phyloP scores from a whole-genome alignment of 441 rosid species.

The Gossypium gossypioides region DNA sequence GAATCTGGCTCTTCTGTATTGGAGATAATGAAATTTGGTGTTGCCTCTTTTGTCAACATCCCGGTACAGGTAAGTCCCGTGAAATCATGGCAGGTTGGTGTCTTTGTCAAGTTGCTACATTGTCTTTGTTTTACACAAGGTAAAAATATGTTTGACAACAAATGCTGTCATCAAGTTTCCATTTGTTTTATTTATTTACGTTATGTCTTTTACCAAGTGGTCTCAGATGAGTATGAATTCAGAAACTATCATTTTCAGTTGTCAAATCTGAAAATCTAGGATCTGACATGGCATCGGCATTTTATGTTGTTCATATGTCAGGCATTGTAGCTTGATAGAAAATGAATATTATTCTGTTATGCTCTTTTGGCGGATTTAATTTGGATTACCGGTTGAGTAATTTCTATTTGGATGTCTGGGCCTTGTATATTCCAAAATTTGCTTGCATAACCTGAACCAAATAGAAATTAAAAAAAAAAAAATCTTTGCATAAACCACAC shows the following conservation, averaged over 20 bases:
- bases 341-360: not conserved
- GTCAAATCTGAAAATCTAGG: not conserved
- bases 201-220: conserved; percentile 2
- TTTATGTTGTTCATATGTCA: not conserved
- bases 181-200: not conserved
- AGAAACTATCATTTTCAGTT: not conserved
- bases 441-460: not conserved
- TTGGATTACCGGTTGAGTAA: not conserved
- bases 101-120: conserved; percentile 8
- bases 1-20: conserved; percentile 71
- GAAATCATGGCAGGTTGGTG: conserved; percentile 15
- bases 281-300: not conserved
- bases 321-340: conserved; percentile 1
- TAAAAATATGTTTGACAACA: not conserved
- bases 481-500: not conserved
- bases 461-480: not conserved
- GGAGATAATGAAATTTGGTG: conserved; percentile 81
- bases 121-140: not conserved
- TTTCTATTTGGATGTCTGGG: not conserved
- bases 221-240: conserved; percentile 4
- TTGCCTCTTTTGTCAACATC: conserved; percentile 61
- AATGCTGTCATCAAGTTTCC: not conserved
- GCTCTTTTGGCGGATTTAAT: not conserved
- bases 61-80: conserved; percentile 62
- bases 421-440: not conserved